phyloP scores from a whole-genome alignment of 208 protist species.

The Crithidia thermophila region DNA sequence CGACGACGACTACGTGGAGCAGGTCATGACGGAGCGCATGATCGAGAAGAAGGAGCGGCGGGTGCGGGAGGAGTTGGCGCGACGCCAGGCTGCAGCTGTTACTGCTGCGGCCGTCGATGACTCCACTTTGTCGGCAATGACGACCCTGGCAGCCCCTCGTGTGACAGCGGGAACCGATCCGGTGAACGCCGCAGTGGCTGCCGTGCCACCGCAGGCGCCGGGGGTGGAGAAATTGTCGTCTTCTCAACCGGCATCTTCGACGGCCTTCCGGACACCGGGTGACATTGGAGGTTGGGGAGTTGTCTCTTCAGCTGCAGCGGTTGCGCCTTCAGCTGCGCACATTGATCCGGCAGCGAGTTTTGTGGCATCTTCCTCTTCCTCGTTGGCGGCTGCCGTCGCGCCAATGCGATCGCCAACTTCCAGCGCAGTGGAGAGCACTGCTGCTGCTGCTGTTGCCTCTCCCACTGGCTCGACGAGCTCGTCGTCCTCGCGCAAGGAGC shows the following conservation, averaged over 20 bases:
- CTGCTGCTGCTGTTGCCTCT: background rate
- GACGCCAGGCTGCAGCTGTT: background rate
- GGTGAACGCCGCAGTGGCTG: no score
- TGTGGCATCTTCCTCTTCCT: background rate
- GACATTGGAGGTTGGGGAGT: slow-evolving; percentile 28
- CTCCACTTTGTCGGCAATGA: background rate
- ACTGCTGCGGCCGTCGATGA: background rate
- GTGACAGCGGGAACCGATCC: no score
- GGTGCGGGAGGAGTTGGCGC: slow-evolving; percentile 47
- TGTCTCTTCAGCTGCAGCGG: background rate
- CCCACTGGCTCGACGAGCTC: background rate
- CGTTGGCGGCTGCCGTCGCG: background rate
- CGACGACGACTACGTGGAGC: slow-evolving; percentile 76
- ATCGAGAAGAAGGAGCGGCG: slow-evolving; percentile 86
- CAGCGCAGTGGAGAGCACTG: background rate
- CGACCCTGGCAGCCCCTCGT: background rate
- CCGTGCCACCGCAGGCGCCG: background rate
- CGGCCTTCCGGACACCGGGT: slow-evolving; percentile 37
- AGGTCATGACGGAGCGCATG: slow-evolving; percentile 77
- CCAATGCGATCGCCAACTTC: no score
- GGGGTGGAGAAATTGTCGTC: background rate
- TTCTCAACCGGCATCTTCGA: background rate
- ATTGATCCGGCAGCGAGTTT: background rate
- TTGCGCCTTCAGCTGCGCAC: background rate
- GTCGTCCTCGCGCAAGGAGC: slow-evolving; percentile 12